phyloP scores from a whole-genome alignment of 148 eudicot genomes.

The Beta vulgaris region DNA sequence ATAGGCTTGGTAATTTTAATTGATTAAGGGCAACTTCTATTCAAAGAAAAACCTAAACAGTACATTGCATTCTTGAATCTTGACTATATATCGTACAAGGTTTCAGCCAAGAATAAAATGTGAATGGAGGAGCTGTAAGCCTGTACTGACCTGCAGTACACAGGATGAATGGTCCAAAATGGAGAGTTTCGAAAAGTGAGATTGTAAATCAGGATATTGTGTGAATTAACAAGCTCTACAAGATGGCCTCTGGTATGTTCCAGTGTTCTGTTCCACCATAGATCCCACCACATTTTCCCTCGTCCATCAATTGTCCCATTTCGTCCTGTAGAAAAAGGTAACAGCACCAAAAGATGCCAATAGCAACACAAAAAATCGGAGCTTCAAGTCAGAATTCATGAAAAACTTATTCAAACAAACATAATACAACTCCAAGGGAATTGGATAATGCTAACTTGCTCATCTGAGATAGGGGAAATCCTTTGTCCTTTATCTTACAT shows the following conservation, averaged over 20 bases:
- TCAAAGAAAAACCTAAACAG: not conserved
- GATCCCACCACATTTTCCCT: slow-evolving; percentile 97
- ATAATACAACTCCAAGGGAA: not conserved
- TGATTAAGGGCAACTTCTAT: not conserved
- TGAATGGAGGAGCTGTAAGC: not conserved
- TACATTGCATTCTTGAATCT: not conserved
- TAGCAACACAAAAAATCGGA: not conserved
- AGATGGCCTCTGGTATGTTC: slow-evolving; percentile 95
- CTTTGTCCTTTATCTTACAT: too few relatives aligned
- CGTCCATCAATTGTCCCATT: slow-evolving; percentile 95
- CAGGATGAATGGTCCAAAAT: slow-evolving; percentile 98
- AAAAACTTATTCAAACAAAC: not conserved
- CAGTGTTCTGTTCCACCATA: slow-evolving; percentile 98
- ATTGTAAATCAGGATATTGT: slow-evolving; percentile 78
- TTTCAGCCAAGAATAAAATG: not conserved
- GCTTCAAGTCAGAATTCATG: not conserved
- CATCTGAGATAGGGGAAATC: not conserved
- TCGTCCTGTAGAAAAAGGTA: slow-evolving; percentile 45
- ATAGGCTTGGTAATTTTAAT: not conserved
- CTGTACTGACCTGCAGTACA: slow-evolving; percentile 84
- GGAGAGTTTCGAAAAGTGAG: slow-evolving; percentile 94
- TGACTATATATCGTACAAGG: too few relatives aligned
- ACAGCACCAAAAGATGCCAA: slow-evolving; percentile 20
- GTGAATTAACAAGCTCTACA: slow-evolving; percentile 76
- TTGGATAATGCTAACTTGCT: not conserved